Evolutionary conservation across 2,329 filamentous ascomycete species (phyloP).

Genomic region (Botrytis elliptica): DNA sequence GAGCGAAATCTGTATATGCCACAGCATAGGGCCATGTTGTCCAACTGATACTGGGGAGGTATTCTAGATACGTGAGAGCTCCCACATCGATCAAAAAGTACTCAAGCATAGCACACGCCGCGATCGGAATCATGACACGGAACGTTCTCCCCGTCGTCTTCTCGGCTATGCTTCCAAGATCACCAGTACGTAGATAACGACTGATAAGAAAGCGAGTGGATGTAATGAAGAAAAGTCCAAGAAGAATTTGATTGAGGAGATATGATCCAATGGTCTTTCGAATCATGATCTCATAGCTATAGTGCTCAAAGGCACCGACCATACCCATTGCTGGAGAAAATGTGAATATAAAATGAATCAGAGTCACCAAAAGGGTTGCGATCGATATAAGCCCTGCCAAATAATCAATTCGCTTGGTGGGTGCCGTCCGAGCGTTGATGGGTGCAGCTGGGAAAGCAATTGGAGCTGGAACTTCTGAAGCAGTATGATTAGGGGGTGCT

Average conservation of each 20-base stretch:
- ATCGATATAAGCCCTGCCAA: conserved; percentile 47
- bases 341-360: conserved; percentile 47
- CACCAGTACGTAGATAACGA: conserved; percentile 45
- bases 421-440: conserved; percentile 2
- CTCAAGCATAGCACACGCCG: conserved; percentile 45
- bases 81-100: conserved; percentile 49
- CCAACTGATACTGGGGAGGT: conserved; percentile 48
- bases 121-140: conserved; percentile 47
- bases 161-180: conserved; percentile 45
- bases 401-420: conserved; percentile 44
- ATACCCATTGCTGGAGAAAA: conserved; percentile 45
- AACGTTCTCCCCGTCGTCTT: conserved; percentile 46
- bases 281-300: conserved; percentile 43
- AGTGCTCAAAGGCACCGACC: conserved; percentile 39
- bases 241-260: conserved; percentile 48
- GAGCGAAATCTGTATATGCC: conserved; percentile 43
- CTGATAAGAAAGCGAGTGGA: conserved; percentile 47
- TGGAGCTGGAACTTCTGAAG: conserved; percentile 2
- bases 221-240: conserved; percentile 51
- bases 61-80: conserved; percentile 45
- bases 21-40: conserved; percentile 48
- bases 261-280: conserved; percentile 45
- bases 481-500: not conserved
- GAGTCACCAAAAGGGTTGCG: conserved; percentile 45
- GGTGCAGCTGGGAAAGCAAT: conserved; percentile 3